Conservation (phyloP, 345 rosid genomes). For the Gossypium ekmanianum region DNA sequence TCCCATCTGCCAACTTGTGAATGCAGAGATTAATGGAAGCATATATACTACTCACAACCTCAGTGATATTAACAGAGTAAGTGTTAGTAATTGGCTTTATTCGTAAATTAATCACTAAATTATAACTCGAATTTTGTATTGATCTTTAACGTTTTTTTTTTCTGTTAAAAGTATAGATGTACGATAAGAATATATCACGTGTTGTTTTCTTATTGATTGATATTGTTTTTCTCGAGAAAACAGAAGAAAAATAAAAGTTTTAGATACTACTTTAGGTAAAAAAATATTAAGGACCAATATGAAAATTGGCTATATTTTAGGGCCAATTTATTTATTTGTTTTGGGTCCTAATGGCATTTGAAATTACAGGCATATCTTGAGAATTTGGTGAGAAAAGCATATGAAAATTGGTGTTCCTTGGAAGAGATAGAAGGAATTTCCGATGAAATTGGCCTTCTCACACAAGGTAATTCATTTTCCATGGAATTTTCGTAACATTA, state of each 20-base stretch:
- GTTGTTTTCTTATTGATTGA: no score
- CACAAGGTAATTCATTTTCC: conserved; percentile 42
- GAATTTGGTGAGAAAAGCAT: conserved; percentile 54
- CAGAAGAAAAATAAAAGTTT: no score
- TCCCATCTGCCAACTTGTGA: conserved; percentile 65
- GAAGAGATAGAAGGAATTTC: conserved; percentile 42
- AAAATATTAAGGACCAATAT: no score
- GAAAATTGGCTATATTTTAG: neutral
- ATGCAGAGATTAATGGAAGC: conserved; percentile 45
- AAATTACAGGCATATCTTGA: conserved; percentile 41
- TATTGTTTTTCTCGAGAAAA: no score
- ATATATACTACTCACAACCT: conserved; percentile 33
- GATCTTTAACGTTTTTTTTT: no score
- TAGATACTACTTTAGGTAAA: no score
- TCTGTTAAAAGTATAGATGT: no score
- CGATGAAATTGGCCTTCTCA: conserved; percentile 42
- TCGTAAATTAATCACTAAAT: no score
- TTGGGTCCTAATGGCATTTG: neutral
- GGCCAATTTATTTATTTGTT: no score
- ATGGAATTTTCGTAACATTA: no score
- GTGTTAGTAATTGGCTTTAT: neutral
- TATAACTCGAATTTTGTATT: no score
- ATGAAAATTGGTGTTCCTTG: conserved; percentile 45
- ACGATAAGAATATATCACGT: no score
- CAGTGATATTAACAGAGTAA: conserved; percentile 38